Base-by-base conservation (phyloP, 331 rosid genomes). In the Erythrophleum ivorense region DNA sequence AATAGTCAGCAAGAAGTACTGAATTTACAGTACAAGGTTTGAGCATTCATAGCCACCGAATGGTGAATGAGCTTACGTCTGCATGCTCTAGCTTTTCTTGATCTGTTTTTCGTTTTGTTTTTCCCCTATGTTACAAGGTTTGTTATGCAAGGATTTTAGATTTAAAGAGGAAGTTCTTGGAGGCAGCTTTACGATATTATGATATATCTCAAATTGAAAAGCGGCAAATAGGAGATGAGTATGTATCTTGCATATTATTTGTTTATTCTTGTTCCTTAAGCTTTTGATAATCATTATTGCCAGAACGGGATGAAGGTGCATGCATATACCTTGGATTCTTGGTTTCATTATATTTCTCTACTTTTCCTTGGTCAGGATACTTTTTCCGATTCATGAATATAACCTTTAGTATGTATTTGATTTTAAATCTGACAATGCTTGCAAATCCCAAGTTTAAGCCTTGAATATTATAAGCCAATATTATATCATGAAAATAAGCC, bases 131-230 rank as follows among this genome's bases (percentile, higher is more conserved):
- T 64, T 74, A 43, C 57, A 86, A 96, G 99, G 97, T 96, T 78
- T 96, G 97, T 59, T 92, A 96, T 66, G 99, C 99, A 3, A 93
- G 99, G 92, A 88, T 93, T 84, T 93, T 91, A 83, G 99, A 96
- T 87, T 82, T 96, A 81, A 96, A 96, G 88, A 91, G 99, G 88
- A 93, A 92, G 91, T 96, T 96, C 85, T 92, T 92, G 89, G 99
- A 96, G 86, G 99, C 99, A 76, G 98, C 99, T 55, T 82, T 96
- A 48, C 94, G 99, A 49, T 93, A 93, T 80, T 96, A 96, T 84
- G 94, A 85, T 83, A 93, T 96, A 81, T 96, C 99, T 84, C 98
- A 96, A 84, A 96, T 96, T 84, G 98, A 96, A 87, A 93, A 96
- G 92, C 92, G 97, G 87, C 83, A 96, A 85, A 96, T 93, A 79